A percentile compares a stretch with the other conserved stretches of the same genome.
Evolutionary conservation across 495 filamentous ascomycete species (phyloP).

Genomic region (Chaetomium tenue): DNA sequence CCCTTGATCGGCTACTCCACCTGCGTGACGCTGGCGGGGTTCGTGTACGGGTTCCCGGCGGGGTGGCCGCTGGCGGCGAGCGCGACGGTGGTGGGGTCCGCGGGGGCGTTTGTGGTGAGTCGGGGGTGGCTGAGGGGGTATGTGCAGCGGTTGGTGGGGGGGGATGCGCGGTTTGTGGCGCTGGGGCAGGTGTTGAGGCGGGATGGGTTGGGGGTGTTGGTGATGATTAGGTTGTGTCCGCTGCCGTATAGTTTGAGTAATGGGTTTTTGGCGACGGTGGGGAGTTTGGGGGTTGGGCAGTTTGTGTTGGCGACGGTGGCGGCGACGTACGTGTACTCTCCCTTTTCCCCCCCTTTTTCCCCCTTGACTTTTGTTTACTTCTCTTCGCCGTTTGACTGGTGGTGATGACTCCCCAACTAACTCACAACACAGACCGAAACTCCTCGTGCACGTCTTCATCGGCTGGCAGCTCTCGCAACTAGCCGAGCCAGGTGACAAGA

Average conservation of each 20-base stretch:
- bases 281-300: slow-evolving; percentile 70
- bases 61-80: slow-evolving; percentile 85
- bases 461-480: slow-evolving; percentile 71
- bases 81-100: slow-evolving; percentile 75
- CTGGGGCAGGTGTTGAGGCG: slow-evolving; percentile 63
- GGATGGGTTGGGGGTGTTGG: slow-evolving; percentile 83
- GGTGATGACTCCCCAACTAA: no score
- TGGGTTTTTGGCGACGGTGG: slow-evolving; percentile 89
- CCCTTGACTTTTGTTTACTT: neutral
- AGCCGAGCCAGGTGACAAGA: slow-evolving; percentile 61
- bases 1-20: slow-evolving; percentile 89
- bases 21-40: slow-evolving; percentile 80
- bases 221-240: slow-evolving; percentile 91
- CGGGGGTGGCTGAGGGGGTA: slow-evolving; percentile 73
- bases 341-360: neutral
- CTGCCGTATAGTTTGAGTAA: slow-evolving; percentile 94
- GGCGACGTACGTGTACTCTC: slow-evolving; percentile 38
- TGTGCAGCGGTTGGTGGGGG: slow-evolving; percentile 74
- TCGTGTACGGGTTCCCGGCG: slow-evolving; percentile 88
- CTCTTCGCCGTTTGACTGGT: neutral
- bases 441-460: slow-evolving; percentile 91
- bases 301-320: slow-evolving; percentile 81
- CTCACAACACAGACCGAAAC: slow-evolving; percentile 59
- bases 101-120: slow-evolving; percentile 73
- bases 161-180: slow-evolving; percentile 70